These are phyloP conservation scores for Amylostereum areolatum DNA, from an alignment of 1,284 basidiomycete species.

Conservation along the genomic window DNA sequence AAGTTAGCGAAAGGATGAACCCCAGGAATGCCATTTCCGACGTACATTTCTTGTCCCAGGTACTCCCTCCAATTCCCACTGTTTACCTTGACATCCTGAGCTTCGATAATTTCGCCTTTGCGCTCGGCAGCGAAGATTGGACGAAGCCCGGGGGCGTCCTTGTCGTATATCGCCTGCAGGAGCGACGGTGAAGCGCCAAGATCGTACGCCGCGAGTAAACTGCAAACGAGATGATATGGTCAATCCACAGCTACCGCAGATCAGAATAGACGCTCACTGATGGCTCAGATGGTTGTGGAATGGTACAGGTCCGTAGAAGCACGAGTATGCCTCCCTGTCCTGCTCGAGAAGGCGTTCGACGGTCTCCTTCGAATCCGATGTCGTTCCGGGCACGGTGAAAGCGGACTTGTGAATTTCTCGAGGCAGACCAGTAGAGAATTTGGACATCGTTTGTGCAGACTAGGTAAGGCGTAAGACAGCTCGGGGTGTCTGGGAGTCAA, in stretches of 20 bases:
- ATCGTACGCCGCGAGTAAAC: conserved; percentile 60
- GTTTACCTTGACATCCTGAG: conserved; percentile 32
- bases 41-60: conserved; percentile 49
- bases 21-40: conserved; percentile 1
- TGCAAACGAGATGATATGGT: conserved; percentile 18
- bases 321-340: conserved; percentile 53
- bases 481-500: too few relatives aligned
- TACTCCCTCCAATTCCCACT: conserved; percentile 49
- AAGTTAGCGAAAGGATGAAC: neutral
- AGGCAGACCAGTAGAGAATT: conserved; percentile 10
- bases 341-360: conserved; percentile 44
- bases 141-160: conserved; percentile 33
- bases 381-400: conserved; percentile 45
- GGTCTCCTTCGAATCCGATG: conserved; percentile 37
- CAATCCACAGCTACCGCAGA: neutral
- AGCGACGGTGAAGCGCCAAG: conserved; percentile 50
- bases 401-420: conserved; percentile 32
- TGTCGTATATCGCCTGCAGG: conserved; percentile 47
- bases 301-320: conserved; percentile 42
- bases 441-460: conserved; percentile 4
- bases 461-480: too few relatives aligned
- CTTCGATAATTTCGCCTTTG: conserved; percentile 24
- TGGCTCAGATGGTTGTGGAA: conserved; percentile 66
- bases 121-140: conserved; percentile 37
- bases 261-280: conserved; percentile 31